These are phyloP conservation scores for Clitocybe nebularis DNA, from an alignment of 1,284 basidiomycete species.

Conservation along the genomic window DNA sequence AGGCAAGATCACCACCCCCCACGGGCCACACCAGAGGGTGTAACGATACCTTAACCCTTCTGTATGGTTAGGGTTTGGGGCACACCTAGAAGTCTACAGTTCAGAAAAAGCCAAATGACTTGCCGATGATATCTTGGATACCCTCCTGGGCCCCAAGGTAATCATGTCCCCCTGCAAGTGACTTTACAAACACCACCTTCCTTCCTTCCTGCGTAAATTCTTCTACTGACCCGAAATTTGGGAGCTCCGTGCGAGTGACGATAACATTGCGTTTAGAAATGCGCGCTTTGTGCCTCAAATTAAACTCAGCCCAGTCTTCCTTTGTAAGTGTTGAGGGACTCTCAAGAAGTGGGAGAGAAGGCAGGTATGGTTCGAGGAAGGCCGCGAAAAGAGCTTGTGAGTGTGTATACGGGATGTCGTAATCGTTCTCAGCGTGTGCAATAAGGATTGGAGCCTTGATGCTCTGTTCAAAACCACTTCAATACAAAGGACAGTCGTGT, in stretches of 20 bases:
- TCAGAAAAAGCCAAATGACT: slow-evolving; percentile 35
- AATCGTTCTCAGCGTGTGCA: slow-evolving; percentile 79
- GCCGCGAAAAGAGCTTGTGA: slow-evolving; percentile 70
- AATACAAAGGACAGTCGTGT: not conserved
- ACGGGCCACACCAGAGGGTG: too few species aligned
- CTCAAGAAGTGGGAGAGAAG: slow-evolving; percentile 39
- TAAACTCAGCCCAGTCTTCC: slow-evolving; percentile 39
- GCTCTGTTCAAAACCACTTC: slow-evolving; percentile 32
- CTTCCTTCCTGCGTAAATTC: slow-evolving; percentile 45
- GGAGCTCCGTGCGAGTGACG: slow-evolving; percentile 43
- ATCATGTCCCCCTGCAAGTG: slow-evolving; percentile 61
- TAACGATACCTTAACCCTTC: too few species aligned
- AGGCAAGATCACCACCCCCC: too few species aligned
- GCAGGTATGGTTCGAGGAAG: slow-evolving; percentile 62
- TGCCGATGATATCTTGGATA: slow-evolving; percentile 65
- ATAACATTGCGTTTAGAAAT: slow-evolving; percentile 37
- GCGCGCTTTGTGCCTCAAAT: slow-evolving; percentile 31
- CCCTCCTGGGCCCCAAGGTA: slow-evolving; percentile 67
- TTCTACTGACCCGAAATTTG: slow-evolving; percentile 56
- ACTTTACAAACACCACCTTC: slow-evolving; percentile 58
- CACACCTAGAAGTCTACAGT: not conserved
- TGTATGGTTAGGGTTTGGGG: too few species aligned
- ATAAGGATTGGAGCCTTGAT: slow-evolving; percentile 70
- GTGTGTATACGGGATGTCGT: slow-evolving; percentile 77
- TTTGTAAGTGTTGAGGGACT: slow-evolving; percentile 26